Evolutionary conservation across 1,139 yeast genomes (phyloP).

Genomic region (Suhomyces kunorum): DNA sequence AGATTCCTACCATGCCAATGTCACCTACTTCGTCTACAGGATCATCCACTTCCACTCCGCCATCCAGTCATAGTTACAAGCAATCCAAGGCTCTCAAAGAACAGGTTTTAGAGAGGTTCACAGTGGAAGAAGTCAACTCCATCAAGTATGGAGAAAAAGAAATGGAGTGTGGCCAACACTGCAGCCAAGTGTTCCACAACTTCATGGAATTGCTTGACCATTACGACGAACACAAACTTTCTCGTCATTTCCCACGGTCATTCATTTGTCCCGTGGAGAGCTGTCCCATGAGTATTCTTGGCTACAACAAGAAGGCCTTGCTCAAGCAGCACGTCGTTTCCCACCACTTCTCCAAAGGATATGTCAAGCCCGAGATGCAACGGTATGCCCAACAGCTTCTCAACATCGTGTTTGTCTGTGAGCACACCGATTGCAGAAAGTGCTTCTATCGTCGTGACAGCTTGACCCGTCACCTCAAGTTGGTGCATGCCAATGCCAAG

Average conservation of each 20-base stretch:
- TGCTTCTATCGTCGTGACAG: conserved; percentile 60
- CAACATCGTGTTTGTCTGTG: conserved; percentile 20
- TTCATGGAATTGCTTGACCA: conserved; percentile 17
- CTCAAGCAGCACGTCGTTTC: conserved; percentile 61
- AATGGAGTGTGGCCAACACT: conserved; percentile 15
- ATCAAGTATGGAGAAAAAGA: conserved; percentile 15
- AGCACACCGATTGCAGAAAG: conserved; percentile 47
- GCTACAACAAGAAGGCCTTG: conserved; percentile 60
- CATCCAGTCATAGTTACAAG: not conserved
- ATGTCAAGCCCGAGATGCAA: conserved; percentile 20
- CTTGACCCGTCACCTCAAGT: conserved; percentile 51
- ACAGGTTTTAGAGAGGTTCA: conserved; percentile 11
- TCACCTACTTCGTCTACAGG: conserved; percentile 8
- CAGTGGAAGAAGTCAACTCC: conserved; percentile 8
- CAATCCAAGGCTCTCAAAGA: conserved; percentile 6
- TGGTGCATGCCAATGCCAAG: conserved; percentile 48
- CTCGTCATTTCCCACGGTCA: conserved; percentile 14
- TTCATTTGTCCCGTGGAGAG: conserved; percentile 51
- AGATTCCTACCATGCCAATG: conserved; percentile 6
- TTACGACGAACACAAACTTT: conserved; percentile 14
- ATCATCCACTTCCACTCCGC: conserved; percentile 10
- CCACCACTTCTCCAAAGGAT: conserved; percentile 44
- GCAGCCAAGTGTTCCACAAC: conserved; percentile 13
- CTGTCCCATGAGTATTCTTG: conserved; percentile 66
- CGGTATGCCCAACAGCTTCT: conserved; percentile 10